Evolutionary conservation across 78 protist genomes (phyloP).

Genomic region (Reticulomyxa filosa): DNA sequence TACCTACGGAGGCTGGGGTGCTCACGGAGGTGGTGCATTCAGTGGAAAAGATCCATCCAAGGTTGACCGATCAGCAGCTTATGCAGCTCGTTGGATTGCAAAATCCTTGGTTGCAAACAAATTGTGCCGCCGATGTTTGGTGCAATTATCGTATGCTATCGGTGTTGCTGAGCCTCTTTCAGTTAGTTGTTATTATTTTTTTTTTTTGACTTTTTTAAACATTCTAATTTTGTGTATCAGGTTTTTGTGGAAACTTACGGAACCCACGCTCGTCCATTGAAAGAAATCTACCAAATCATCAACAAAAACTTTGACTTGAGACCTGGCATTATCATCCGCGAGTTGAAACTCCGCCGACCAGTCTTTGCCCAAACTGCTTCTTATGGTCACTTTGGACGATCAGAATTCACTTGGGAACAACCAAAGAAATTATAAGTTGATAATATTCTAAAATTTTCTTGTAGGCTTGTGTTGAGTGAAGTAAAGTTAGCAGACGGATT

Average conservation of each 20-base stretch:
- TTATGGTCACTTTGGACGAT: conserved; percentile 94
- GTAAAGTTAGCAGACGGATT: no score
- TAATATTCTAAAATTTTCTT: no score
- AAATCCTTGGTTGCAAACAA: conserved; percentile 90
- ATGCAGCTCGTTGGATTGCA: conserved; percentile 99
- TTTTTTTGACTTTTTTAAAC: no score
- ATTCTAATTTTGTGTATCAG: no score
- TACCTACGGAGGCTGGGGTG: conserved; percentile 99
- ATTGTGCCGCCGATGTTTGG: conserved; percentile 62
- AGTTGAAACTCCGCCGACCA: conserved; percentile 30
- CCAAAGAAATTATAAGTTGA: background rate
- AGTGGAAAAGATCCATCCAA: conserved; percentile 99
- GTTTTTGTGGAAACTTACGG: conserved; percentile 93
- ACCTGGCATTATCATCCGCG: conserved; percentile 68
- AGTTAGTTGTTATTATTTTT: no score
- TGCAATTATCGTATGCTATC: conserved; percentile 97
- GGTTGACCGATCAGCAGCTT: conserved; percentile 99
- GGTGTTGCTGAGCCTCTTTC: conserved; percentile 97
- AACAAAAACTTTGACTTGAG: conserved; percentile 80
- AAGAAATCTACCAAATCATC: conserved; percentile 66
- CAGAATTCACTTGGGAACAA: background rate
- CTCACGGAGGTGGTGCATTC: conserved; percentile 99
- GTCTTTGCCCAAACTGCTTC: conserved; percentile 60
- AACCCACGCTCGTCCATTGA: conserved; percentile 44
- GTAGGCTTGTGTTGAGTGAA: no score